phyloP scores from a whole-genome alignment of 1,139 yeast genomes.

The Lodderomyces pseudojiufengensis region DNA sequence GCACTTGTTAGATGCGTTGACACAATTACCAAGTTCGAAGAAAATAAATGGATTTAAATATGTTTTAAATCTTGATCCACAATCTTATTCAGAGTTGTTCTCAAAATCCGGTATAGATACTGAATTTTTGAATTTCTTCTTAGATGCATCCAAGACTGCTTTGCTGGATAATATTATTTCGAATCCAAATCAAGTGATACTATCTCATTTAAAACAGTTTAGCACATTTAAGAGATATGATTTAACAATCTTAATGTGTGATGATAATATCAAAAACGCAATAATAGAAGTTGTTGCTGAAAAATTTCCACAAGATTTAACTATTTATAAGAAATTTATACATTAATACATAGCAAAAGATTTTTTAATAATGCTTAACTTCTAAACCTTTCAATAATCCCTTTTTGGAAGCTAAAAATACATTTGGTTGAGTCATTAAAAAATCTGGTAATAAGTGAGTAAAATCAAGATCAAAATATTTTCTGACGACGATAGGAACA shows the following conservation, averaged over 20 bases:
- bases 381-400: constrained; percentile 33
- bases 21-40: constrained; percentile 23
- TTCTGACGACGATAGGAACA: constrained; percentile 36
- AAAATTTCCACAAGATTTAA: constrained; percentile 7
- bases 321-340: constrained; percentile 5
- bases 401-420: constrained; percentile 22
- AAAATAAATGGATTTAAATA: constrained; percentile 37
- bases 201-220: constrained; percentile 18
- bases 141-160: constrained; percentile 41
- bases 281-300: constrained; percentile 13
- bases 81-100: constrained; percentile 33
- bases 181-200: constrained; percentile 18
- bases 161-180: constrained; percentile 13
- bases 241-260: constrained; percentile 18
- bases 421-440: constrained; percentile 43
- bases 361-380: constrained; percentile 11
- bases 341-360: constrained; percentile 2
- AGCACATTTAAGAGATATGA: constrained; percentile 24
- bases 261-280: constrained; percentile 8
- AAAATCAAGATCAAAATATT: constrained; percentile 33
- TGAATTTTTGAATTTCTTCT: constrained; percentile 48
- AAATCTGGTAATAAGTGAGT: constrained; percentile 35
- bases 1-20: constrained; percentile 27
- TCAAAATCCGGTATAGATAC: constrained; percentile 50
- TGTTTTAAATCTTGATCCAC: constrained; percentile 31